These are phyloP conservation scores for Fusarium proliferatum DNA, from an alignment of 2,329 filamentous ascomycete species.

Conservation along the genomic window DNA sequence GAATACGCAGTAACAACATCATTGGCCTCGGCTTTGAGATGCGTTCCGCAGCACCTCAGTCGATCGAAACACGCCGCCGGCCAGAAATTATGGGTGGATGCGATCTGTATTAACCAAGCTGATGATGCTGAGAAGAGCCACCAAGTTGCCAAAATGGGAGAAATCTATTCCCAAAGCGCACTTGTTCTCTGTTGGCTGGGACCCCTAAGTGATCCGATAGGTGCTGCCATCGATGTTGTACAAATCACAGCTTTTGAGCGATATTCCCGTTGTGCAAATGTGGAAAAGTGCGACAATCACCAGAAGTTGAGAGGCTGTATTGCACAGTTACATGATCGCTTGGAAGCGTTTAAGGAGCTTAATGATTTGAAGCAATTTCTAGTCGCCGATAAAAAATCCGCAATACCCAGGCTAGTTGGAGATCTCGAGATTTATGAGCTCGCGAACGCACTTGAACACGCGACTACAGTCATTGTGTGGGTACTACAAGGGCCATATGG, in stretches of 20 bases:
- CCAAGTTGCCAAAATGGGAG: background rate
- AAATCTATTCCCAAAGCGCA: background rate
- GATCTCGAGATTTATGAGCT: background rate
- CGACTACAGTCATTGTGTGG: background rate
- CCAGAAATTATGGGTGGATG: background rate
- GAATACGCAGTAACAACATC: background rate
- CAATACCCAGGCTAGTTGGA: background rate
- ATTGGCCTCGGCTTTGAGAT: background rate
- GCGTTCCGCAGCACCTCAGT: background rate
- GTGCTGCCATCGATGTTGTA: background rate
- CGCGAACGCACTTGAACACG: background rate
- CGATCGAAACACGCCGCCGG: background rate
- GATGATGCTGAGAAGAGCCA: background rate
- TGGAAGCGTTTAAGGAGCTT: background rate
- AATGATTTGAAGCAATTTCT: background rate
- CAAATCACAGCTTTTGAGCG: background rate
- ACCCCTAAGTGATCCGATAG: background rate
- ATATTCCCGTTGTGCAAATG: background rate
- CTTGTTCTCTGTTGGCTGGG: background rate
- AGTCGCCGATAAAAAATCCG: background rate
- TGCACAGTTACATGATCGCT: background rate
- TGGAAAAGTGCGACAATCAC: background rate
- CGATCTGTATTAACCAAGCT: background rate
- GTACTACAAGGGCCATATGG: background rate
- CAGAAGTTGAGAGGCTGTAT: background rate